These are phyloP conservation scores for Fusarium xylarioides DNA, from an alignment of 2,329 filamentous ascomycete species.

Conservation along the genomic window DNA sequence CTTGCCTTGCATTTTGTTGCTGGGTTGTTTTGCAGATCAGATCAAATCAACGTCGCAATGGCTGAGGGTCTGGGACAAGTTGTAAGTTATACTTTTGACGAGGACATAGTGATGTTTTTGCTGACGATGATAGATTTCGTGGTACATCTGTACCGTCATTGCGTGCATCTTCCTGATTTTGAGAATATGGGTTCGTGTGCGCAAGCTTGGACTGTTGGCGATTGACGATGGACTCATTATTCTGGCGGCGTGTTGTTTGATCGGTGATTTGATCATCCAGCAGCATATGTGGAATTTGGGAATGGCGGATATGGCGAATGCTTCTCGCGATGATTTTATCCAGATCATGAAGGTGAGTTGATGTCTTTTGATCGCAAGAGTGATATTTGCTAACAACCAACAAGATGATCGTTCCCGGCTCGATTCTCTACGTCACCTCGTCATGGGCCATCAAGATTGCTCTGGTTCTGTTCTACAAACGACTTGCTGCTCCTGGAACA, in stretches of 20 bases:
- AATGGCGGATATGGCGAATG: conserved; percentile 39
- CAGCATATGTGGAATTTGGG: conserved; percentile 40
- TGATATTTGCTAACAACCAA: neutral
- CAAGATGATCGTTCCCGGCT: conserved; percentile 53
- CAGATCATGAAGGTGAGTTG: conserved; percentile 38
- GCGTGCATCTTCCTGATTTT: conserved; percentile 30
- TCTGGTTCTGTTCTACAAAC: conserved; percentile 53
- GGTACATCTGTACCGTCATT: conserved; percentile 36
- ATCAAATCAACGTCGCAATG: conserved; percentile 31
- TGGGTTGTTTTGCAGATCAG: conserved; percentile 4
- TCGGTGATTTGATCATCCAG: conserved; percentile 37
- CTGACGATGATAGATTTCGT: conserved; percentile 27
- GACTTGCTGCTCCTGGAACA: conserved; percentile 48
- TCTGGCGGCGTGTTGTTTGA: conserved; percentile 30
- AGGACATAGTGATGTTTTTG: neutral
- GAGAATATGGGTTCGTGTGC: conserved; percentile 33
- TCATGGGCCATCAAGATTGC: conserved; percentile 54
- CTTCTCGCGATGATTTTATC: conserved; percentile 35
- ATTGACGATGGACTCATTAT: conserved; percentile 35
- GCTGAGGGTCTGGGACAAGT: conserved; percentile 40
- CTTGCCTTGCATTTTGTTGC: neutral
- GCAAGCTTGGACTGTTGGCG: conserved; percentile 23
- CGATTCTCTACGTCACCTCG: conserved; percentile 51
- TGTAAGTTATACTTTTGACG: conserved; percentile 1
- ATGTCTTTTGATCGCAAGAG: too few species aligned